Evolutionary conservation across 768 basidiomycete genomes (phyloP), one percentile per base, ranked within the genome.

Genomic region (Tremella mesenterica): DNA sequence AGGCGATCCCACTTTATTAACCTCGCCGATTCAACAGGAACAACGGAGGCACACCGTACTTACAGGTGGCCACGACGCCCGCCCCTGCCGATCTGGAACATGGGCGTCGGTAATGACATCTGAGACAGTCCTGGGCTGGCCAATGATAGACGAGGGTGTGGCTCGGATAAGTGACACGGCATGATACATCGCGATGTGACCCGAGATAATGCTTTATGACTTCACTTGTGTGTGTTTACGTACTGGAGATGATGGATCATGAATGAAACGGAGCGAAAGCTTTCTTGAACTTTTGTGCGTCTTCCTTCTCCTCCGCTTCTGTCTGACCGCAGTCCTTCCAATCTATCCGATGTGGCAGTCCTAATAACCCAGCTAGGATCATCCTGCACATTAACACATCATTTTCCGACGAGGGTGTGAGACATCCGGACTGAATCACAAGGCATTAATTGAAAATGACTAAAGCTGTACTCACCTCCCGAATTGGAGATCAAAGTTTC

Each of bases 241-340:
- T 41, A 23, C 38, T n/a, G 23, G 38, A 41, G 8, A 41, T 41
- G 38, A n/a, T 41, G 38, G 38, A 4, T 41, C 38, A 59, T 18
- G 60, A 41, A 29, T 60, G 57, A 50, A 67, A 67, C 2, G 81
- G 74, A 7, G 81, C 77, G 67, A 95, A 95, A 2, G 85, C 88
- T 29, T 78, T 73, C 67, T 92, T 96, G 75, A 99, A 95, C 39
- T 80, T 79, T 54, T 83, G 76, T 1, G 82, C 87, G 70, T 97
- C 93, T 9, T 79, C 81, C 65, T 77, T 84, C 67, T 97, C 93
- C 63, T 90, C 87, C 13, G 83, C 85, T 54, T 93, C 89, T 8
- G 83, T 74, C 58, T 88, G 79, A 63, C 80, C 77, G 69, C 93
- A 99, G 1, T 79, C 80, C 70, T 89, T 93, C 93, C 93, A 99